These are phyloP conservation scores for Cicer cuneatum DNA, from an alignment of 306 rosid species.

Conservation along the genomic window DNA sequence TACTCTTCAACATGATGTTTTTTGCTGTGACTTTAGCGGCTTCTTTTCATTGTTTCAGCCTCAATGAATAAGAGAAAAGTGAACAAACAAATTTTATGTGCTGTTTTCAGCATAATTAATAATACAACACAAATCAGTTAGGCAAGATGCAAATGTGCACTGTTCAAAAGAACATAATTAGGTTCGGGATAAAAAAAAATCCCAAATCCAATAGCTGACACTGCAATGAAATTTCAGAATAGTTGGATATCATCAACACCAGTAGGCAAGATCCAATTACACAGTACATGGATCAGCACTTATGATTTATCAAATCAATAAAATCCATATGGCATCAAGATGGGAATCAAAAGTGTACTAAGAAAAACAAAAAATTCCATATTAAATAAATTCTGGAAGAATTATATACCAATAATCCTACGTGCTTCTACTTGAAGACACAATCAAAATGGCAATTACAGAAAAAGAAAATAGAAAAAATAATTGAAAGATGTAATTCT, in stretches of 20 bases:
- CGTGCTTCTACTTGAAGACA: background rate
- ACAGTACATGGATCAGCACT: constrained; percentile 8
- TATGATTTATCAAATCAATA: background rate
- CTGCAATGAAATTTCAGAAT: background rate
- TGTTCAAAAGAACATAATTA: background rate
- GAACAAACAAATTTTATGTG: background rate
- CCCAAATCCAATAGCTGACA: background rate
- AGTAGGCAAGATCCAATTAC: background rate
- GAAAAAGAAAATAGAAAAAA: background rate
- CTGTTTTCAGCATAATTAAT: constrained; percentile 6
- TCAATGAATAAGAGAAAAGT: background rate
- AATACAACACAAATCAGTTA: constrained; percentile 4
- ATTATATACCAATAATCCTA: background rate
- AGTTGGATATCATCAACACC: background rate
- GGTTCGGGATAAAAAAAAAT: background rate
- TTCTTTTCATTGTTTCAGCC: constrained; percentile 7
- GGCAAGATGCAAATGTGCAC: background rate
- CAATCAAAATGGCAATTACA: constrained; percentile 19
- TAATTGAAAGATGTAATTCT: background rate
- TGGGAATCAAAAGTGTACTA: background rate
- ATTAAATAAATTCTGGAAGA: background rate
- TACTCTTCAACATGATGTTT: constrained; percentile 10
- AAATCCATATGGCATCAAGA: background rate
- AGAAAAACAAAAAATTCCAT: background rate
- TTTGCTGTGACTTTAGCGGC: background rate